Evolutionary conservation across 164 flowering plant genomes (phyloP).

Genomic region (Saururus chinensis): DNA sequence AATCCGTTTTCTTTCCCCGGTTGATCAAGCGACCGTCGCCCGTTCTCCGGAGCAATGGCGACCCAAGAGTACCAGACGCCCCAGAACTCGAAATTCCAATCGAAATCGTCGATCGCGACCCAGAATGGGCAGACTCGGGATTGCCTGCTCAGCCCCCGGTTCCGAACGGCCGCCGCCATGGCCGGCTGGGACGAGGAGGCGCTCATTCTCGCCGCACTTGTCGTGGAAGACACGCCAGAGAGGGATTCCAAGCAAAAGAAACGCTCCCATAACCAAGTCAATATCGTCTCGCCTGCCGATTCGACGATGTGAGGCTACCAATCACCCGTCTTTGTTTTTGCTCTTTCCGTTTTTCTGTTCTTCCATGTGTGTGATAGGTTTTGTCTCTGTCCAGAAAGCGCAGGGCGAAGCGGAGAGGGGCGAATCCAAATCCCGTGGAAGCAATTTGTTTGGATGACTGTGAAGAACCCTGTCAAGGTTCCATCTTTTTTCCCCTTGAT

Average conservation of each 20-base stretch:
- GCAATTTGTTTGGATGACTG: constrained; percentile 56
- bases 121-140: constrained; percentile 16
- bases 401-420: constrained; percentile 30
- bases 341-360: neutral
- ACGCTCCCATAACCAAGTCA: constrained; percentile 23
- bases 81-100: constrained; percentile 7
- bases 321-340: neutral
- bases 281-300: constrained; percentile 35
- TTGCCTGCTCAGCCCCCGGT: constrained; percentile 55
- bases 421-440: constrained; percentile 22
- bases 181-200: constrained; percentile 96
- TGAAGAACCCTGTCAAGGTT: constrained; percentile 18
- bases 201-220: constrained; percentile 47
- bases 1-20: too few relatives aligned
- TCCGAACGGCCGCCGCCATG: constrained; percentile 74
- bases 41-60: constrained; percentile 14
- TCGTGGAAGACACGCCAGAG: constrained; percentile 85
- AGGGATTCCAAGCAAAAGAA: constrained; percentile 40
- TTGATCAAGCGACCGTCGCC: too few relatives aligned
- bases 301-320: constrained; percentile 47
- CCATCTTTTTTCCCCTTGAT: neutral
- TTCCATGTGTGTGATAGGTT: neutral
- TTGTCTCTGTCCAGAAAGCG: constrained; percentile 35
- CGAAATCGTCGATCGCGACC: neutral
- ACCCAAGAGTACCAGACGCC: constrained; percentile 17